A percentile compares a stretch with the other conserved stretches of the same genome.
Conservation (phyloP, 202 grass and related monocot species). For the Schoenoplectus triqueter region DNA sequence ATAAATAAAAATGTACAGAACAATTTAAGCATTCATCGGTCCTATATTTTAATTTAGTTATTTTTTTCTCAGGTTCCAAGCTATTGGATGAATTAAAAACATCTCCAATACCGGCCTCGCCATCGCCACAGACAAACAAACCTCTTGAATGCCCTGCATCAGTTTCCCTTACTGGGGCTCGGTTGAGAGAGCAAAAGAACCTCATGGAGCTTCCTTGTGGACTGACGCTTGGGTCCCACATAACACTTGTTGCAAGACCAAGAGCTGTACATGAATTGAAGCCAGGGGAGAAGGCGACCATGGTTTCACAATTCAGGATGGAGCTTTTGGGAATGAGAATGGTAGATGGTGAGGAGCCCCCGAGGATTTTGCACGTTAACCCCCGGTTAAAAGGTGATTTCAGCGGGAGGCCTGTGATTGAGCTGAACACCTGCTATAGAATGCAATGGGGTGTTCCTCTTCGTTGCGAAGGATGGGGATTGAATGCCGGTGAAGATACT, state of each 20-base stretch:
- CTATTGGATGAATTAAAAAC: constrained; percentile 42
- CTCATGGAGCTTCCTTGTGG: constrained; percentile 81
- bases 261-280: constrained; percentile 53
- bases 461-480: constrained; percentile 67
- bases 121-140: constrained; percentile 20
- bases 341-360: constrained; percentile 83
- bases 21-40: background rate
- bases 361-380: constrained; percentile 91
- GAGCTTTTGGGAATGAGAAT: constrained; percentile 75
- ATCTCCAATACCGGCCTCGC: constrained; percentile 14
- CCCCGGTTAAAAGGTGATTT: constrained; percentile 80
- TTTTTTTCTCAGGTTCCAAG: constrained; percentile 36
- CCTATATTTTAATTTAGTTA: background rate
- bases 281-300: constrained; percentile 48
- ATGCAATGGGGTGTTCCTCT: constrained; percentile 91
- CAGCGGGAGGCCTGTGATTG: constrained; percentile 69
- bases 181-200: constrained; percentile 39
- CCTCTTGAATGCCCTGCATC: constrained; percentile 59
- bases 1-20: background rate
- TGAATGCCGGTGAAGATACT: constrained; percentile 49
- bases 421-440: constrained; percentile 82
- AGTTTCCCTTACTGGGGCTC: constrained; percentile 41
- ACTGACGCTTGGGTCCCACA: constrained; percentile 80
- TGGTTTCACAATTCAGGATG: constrained; percentile 79
- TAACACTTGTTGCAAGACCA: constrained; percentile 80